Base-by-base conservation (phyloP, 768 basidiomycete genomes). In the Tremella fuciformis region DNA sequence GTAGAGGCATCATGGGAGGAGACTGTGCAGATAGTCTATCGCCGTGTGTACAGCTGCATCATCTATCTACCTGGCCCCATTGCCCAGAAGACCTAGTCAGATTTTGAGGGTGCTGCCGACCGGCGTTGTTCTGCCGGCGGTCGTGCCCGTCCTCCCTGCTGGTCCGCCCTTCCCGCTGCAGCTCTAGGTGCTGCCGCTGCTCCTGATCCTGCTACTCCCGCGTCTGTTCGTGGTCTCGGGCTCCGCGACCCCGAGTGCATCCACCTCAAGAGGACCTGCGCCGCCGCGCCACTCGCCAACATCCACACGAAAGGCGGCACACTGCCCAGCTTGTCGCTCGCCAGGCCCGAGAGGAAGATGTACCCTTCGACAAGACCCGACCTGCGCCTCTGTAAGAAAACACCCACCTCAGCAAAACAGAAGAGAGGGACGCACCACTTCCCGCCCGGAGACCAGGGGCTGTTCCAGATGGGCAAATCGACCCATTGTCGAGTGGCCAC, bases 361-460 rank as follows among this genome's bases (percentile, higher is more conserved):
- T 66, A 66, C n/a, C 21, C 39, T n/a, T 66, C 58, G 52, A 60
- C 42, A 16, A 57, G 18, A 15, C 55, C 54, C 6, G 58, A 44
- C 25, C 58, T 59, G 29, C n/a, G n/a, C n/a, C n/a, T n/a, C n/a
- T n/a, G n/a, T n/a, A n/a, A n/a, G n/a, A n/a, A n/a, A n/a, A n/a
- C n/a, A n/a, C n/a, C n/a, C n/a, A n/a, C n/a, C n/a, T n/a, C n/a
- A 29, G 24, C 4, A 53, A 8, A 19, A 18, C 9, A 8, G 24
- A 37, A 18, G 38, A 56, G 29, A 19, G 39, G 19, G 40, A 58
- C 60, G 57, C 37, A 62, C 60, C 60, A 34, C 52, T 59, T 49
- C 21, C 62, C 62, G 16, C 41, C 89, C 8, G 91, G 91, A 8
- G 84, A 83, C 64, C 83, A 93, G 34, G 79, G 69, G 11, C 42